Evolutionary conservation across 2,329 filamentous ascomycete species (phyloP), one percentile per base, ranked within the genome.

Genomic region (Aspergillus piperis): DNA sequence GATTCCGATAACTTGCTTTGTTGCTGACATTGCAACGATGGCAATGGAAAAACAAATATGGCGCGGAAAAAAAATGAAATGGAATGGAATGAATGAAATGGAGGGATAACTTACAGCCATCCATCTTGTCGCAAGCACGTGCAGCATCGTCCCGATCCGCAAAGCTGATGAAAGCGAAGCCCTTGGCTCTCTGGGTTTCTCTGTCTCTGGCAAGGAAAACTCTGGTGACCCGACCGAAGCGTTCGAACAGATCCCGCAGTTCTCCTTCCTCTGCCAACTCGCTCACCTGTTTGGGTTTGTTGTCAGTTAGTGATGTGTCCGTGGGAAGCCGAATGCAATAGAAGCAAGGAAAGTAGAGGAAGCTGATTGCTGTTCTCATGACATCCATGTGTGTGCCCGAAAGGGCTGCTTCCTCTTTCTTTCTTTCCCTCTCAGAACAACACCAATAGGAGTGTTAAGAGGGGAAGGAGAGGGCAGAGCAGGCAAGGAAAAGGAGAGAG

Each of bases 161-260:
- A 75, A 95, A 99, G 79, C 91, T 96, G 84, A 99, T 96, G 78
- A 99, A 99, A 25, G 96, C 96, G 77, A 99, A 99, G 64, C 95
- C 95, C 87, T 99, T 99, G 70, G 95, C 95, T 77, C 94, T 83
- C 63, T 92, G 91, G 42, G 95, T 99, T 72, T 99, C 95, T 76
- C 95, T 85, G 82, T 99, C 95, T 85, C 97, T 98, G 72, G 95
- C 95, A 73, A 99, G 81, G 85, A 99, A 99, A 54, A 99, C 95
- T 78, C 95, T 88, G 59, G 94, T 98, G 75, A 99, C 95, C 69
- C 93, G 91, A 74, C 95, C 95, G 77, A 95, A 97, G 69, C 95
- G 88, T 83, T 96, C 93, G 83, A 99, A 99, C 88, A 99, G 93
- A 77, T 96, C 92, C 76, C 95, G 91, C 68, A 99, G 85, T 79